These are phyloP conservation scores for Daldinia decipiens DNA, from an alignment of 495 filamentous ascomycete species.

Conservation along the genomic window DNA sequence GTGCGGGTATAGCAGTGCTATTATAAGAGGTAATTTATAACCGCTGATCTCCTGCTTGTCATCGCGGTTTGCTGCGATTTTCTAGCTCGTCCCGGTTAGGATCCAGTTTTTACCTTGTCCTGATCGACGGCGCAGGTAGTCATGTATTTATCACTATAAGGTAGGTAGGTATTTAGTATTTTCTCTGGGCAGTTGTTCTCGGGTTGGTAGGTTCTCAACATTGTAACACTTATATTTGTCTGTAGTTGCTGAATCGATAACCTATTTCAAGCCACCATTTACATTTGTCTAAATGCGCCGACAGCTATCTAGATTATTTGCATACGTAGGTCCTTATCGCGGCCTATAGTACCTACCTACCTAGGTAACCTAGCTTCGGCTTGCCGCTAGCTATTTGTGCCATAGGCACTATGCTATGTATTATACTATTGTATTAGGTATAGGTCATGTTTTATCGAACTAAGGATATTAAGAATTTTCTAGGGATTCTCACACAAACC, in stretches of 20 bases:
- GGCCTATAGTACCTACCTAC: neutral
- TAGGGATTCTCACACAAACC: neutral
- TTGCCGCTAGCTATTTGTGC: too few relatives aligned
- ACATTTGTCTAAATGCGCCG: neutral
- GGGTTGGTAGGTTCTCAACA: neutral
- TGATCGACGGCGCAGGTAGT: slow-evolving; percentile 36
- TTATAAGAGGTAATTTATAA: slow-evolving; percentile 28
- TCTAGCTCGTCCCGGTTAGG: slow-evolving; percentile 32
- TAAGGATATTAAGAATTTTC: neutral
- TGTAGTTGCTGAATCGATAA: neutral
- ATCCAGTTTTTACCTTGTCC: slow-evolving; percentile 43
- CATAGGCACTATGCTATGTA: neutral
- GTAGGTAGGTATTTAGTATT: slow-evolving; percentile 12
- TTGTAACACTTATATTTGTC: neutral
- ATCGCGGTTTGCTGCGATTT: slow-evolving; percentile 39
- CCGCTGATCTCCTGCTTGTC: slow-evolving; percentile 45
- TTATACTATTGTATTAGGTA: too few relatives aligned
- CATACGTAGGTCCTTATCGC: neutral
- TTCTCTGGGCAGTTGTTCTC: neutral
- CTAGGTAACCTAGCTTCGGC: neutral
- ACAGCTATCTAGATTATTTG: neutral
- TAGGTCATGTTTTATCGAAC: neutral
- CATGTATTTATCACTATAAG: slow-evolving; percentile 40
- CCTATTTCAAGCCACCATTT: neutral
- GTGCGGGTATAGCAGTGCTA: slow-evolving; percentile 12